Conservation (phyloP, 441 rosid genomes). For the Adansonia gregorii region DNA sequence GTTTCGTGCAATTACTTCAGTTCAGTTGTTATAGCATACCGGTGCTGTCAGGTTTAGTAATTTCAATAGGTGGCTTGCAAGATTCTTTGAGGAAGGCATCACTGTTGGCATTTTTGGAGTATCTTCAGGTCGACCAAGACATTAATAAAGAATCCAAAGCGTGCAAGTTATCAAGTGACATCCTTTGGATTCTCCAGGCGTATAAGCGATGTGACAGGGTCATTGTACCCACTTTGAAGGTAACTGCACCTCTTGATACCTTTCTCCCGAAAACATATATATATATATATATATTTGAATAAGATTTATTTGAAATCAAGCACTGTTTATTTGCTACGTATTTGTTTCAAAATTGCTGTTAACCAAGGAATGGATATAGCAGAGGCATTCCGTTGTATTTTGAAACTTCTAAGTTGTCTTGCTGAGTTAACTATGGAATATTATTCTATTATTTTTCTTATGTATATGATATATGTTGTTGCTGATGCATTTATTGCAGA, state of each 20-base stretch:
- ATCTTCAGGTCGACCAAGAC: slow-evolving; percentile 59
- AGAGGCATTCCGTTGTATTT: neutral
- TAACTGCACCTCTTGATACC: slow-evolving; percentile 28
- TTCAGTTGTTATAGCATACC: slow-evolving; percentile 68
- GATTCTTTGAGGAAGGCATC: slow-evolving; percentile 80
- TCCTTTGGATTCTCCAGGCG: slow-evolving; percentile 81
- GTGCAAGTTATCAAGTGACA: slow-evolving; percentile 55
- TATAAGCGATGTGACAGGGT: slow-evolving; percentile 82
- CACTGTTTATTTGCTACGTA: neutral
- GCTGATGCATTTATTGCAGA: slow-evolving; percentile 50
- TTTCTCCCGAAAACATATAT: neutral
- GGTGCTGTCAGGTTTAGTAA: slow-evolving; percentile 83
- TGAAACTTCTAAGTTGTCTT: slow-evolving; percentile 9
- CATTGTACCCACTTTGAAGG: slow-evolving; percentile 89
- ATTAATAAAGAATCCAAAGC: slow-evolving; percentile 50
- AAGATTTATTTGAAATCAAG: neutral
- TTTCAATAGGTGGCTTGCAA: slow-evolving; percentile 93
- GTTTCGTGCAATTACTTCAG: slow-evolving; percentile 67
- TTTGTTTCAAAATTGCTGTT: neutral
- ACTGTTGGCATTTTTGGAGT: slow-evolving; percentile 71
- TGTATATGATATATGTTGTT: slow-evolving; percentile 24
- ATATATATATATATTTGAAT: too few species aligned
- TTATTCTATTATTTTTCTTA: slow-evolving; percentile 4
- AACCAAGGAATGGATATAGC: neutral
- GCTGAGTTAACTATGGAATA: neutral